A percentile compares a stretch with the other conserved stretches of the same genome.
Evolutionary conservation across 441 rosid genomes (phyloP).

Genomic region (Mallotus repandus): DNA sequence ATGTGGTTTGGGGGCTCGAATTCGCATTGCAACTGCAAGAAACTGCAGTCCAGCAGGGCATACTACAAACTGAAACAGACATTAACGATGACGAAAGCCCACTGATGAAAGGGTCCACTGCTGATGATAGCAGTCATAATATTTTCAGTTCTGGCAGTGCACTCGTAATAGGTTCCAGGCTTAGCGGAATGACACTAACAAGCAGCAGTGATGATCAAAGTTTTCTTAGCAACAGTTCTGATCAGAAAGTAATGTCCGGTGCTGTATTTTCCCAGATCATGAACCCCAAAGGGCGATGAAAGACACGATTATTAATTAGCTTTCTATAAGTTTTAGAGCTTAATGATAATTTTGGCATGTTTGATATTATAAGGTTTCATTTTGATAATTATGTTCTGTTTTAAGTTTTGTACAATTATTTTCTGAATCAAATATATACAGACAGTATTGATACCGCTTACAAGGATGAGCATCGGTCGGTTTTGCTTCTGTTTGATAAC

Average conservation of each 20-base stretch:
- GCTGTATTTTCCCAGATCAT: slow-evolving; percentile 18
- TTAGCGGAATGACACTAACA: slow-evolving; percentile 13
- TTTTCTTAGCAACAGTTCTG: background rate
- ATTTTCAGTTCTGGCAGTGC: slow-evolving; percentile 10
- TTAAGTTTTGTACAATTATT: too few relatives aligned
- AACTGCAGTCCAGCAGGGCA: background rate
- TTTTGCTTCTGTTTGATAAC: too few relatives aligned
- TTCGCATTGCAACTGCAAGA: slow-evolving; percentile 53
- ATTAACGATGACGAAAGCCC: background rate
- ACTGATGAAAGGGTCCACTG: background rate
- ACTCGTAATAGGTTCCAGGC: slow-evolving; percentile 9
- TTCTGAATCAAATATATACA: too few relatives aligned
- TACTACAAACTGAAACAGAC: background rate
- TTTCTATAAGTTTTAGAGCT: background rate
- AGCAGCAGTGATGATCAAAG: slow-evolving; percentile 6
- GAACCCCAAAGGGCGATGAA: slow-evolving; percentile 20
- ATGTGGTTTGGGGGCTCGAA: slow-evolving; percentile 49
- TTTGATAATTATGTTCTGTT: too few relatives aligned
- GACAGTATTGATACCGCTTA: too few relatives aligned
- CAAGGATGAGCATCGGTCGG: too few relatives aligned
- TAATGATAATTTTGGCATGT: too few relatives aligned
- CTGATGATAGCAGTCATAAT: slow-evolving; percentile 3
- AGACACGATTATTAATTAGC: background rate
- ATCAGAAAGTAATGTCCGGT: background rate
- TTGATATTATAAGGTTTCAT: too few relatives aligned